phyloP scores from a whole-genome alignment of 129 eudicot genomes.

The Ambrosia trifida region DNA sequence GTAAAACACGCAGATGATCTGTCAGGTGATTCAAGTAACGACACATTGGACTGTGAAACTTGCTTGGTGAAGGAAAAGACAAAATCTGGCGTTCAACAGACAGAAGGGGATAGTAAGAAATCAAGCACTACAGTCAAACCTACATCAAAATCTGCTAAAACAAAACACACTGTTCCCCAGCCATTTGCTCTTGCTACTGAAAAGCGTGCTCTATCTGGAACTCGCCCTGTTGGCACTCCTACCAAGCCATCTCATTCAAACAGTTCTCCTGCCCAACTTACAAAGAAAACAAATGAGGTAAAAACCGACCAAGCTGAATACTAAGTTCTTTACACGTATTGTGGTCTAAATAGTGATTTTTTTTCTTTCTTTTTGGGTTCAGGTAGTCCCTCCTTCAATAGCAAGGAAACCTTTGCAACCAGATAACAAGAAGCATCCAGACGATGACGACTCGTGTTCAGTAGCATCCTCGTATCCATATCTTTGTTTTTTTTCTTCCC shows the following conservation, averaged over 20 bases:
- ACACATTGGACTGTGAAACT: conserved; percentile 27
- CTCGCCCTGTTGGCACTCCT: conserved; percentile 40
- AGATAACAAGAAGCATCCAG: conserved; percentile 72
- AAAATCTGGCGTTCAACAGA: conserved; percentile 38
- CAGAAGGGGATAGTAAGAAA: conserved; percentile 47
- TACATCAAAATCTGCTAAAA: conserved; percentile 47
- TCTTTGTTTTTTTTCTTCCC: background rate
- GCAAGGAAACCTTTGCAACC: conserved; percentile 77
- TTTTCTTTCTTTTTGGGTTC: background rate
- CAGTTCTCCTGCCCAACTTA: conserved; percentile 27
- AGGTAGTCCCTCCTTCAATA: conserved; percentile 34
- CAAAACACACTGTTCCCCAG: conserved; percentile 66
- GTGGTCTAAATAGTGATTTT: background rate
- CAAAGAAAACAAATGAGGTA: conserved; percentile 58
- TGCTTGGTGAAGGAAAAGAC: conserved; percentile 41
- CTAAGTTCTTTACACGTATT: background rate
- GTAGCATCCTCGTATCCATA: conserved; percentile 75
- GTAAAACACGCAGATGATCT: conserved; percentile 32
- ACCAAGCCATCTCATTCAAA: conserved; percentile 39
- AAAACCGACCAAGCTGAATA: background rate
- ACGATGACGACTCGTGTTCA: conserved; percentile 75
- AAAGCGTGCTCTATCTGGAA: conserved; percentile 62
- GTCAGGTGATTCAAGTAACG: conserved; percentile 35
- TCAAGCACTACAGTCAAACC: conserved; percentile 32
- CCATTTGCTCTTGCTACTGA: conserved; percentile 91